These are phyloP conservation scores for Podosphaera fusca DNA, from an alignment of 2,329 filamentous ascomycete species.

Conservation along the genomic window DNA sequence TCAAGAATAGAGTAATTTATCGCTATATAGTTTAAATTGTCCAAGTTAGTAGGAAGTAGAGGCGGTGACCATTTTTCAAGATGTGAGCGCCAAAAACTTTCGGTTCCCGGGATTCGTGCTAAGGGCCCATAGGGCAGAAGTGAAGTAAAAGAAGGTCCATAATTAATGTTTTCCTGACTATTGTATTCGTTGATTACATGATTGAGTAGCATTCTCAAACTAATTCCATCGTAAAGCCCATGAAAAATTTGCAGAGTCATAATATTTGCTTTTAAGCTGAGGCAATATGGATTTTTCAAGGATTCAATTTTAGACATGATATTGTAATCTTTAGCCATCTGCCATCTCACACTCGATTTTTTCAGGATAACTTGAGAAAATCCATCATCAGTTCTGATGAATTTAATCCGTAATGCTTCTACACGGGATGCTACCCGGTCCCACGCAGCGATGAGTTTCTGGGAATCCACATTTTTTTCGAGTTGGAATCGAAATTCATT, in stretches of 20 bases:
- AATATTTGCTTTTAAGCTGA: slow-evolving; percentile 8
- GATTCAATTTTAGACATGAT: slow-evolving; percentile 9
- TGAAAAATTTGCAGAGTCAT: slow-evolving; percentile 59
- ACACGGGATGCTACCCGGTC: slow-evolving; percentile 24
- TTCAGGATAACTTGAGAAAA: slow-evolving; percentile 49
- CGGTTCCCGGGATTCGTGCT: slow-evolving; percentile 21
- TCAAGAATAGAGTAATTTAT: slow-evolving; percentile 15
- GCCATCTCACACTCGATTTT: slow-evolving; percentile 22
- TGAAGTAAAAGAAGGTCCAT: slow-evolving; percentile 37
- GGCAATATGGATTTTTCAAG: slow-evolving; percentile 10
- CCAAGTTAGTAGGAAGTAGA: slow-evolving; percentile 3
- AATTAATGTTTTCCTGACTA: slow-evolving; percentile 8
- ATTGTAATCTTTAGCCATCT: slow-evolving; percentile 11
- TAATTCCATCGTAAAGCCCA: slow-evolving; percentile 66
- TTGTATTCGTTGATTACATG: slow-evolving; percentile 31
- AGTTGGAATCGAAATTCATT: slow-evolving; percentile 47
- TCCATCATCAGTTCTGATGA: slow-evolving; percentile 50
- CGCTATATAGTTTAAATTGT: slow-evolving; percentile 7
- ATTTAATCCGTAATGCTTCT: slow-evolving; percentile 49
- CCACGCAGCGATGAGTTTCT: slow-evolving; percentile 34
- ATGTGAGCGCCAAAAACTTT: slow-evolving; percentile 38
- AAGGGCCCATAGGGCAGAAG: slow-evolving; percentile 49
- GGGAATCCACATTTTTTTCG: slow-evolving; percentile 19
- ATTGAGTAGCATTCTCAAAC: slow-evolving; percentile 43
- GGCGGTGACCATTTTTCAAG: slow-evolving; percentile 9